Evolutionary conservation across 2,329 filamentous ascomycete genomes (phyloP), one percentile per base, ranked within the genome.

Genomic region (Aspergillus quadrilineatus): DNA sequence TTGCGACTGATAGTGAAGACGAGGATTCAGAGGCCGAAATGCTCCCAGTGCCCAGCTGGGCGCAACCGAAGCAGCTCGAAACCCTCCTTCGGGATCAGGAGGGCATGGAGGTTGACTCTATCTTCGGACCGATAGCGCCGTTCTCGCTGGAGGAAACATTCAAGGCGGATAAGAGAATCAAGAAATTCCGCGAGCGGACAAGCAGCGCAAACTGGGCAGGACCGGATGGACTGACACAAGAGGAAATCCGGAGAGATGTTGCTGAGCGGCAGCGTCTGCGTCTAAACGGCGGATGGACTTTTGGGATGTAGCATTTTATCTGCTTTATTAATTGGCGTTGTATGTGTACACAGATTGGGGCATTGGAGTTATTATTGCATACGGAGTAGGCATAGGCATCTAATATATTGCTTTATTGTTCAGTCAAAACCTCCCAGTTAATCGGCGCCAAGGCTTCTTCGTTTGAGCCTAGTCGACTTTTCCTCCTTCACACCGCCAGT

Each of bases 121-220:
- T 99, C 52, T 99, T 99, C 69, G 94, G 94, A 0, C 89, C 90
- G 0, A 91, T 96, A 26, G 87, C 84, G 9, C 90, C 92, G 10
- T 80, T 99, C 62, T 90, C 91, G 68, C 94, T 99, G 88, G 95
- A 99, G 68, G 92, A 97, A 70, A 92, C 97, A 32, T 99, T 99
- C 76, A 89, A 83, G 74, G 90, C 92, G 73, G 92, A 89, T 74
- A 92, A 92, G 73, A 91, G 93, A 62, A 86, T 89, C 73, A 89
- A 90, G 79, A 90, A 91, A 69, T 97, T 97, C 81, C 85, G 95
- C 15, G 87, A 90, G 50, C 84, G 94, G 55, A 97, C 93, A 4
- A 96, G 90, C 65, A 96, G 91, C 74, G 95, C 95, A 36, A 95
- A 96, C 76, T 99, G 94, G 94, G 88, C 84, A 68, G 75, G 90